These are phyloP conservation scores for Populus pruinosa DNA, from an alignment of 345 rosid genomes.

Conservation along the genomic window DNA sequence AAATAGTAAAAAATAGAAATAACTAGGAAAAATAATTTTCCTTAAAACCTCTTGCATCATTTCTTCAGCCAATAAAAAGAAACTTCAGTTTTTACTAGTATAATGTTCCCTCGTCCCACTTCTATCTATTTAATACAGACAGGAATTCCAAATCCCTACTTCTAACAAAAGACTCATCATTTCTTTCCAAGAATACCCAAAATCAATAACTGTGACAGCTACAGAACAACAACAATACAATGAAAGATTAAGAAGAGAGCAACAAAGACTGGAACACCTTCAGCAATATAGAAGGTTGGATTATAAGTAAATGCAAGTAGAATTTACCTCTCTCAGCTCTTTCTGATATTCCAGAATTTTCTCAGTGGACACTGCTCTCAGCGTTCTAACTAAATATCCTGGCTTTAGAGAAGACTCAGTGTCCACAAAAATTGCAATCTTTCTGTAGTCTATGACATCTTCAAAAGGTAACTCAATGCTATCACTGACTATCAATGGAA, in stretches of 20 bases:
- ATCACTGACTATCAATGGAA: slow-evolving; percentile 88
- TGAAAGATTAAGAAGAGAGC: not conserved
- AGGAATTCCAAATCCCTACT: not conserved
- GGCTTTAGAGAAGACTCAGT: slow-evolving; percentile 59
- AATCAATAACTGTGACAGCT: not conserved
- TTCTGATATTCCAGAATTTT: slow-evolving; percentile 72
- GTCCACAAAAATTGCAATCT: slow-evolving; percentile 75
- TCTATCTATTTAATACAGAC: not conserved
- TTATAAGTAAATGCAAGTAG: not conserved
- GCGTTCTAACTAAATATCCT: slow-evolving; percentile 57
- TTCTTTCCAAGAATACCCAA: not conserved
- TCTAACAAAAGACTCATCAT: not conserved
- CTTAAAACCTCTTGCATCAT: no score
- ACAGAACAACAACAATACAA: not conserved
- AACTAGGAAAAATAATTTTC: no score
- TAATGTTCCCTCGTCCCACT: not conserved
- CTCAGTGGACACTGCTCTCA: slow-evolving; percentile 49
- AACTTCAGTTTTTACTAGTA: not conserved
- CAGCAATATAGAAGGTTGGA: not conserved
- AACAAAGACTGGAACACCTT: not conserved
- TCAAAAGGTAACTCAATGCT: slow-evolving; percentile 93
- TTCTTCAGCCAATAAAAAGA: not conserved
- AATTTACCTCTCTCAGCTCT: slow-evolving; percentile 59
- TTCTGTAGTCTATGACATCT: slow-evolving; percentile 81
- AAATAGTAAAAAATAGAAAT: no score